phyloP scores from a whole-genome alignment of 805 yeast species.

The Saccharomycopsis olivae region DNA sequence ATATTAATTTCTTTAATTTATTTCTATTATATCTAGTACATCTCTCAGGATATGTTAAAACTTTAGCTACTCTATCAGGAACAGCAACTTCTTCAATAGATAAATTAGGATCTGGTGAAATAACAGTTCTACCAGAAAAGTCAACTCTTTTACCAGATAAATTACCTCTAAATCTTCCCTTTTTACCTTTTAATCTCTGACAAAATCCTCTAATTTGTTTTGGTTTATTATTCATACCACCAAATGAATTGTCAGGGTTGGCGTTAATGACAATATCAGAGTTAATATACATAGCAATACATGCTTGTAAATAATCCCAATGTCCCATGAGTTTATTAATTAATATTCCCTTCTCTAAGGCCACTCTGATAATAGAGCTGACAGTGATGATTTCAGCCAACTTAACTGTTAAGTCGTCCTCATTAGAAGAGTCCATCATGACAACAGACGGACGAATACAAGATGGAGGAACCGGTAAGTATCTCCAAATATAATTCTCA shows the following conservation, averaged over 20 bases:
- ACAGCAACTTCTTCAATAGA: constrained; percentile 96
- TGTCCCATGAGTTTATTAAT: constrained; percentile 94
- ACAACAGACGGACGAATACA: constrained; percentile 95
- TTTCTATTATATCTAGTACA: constrained; percentile 80
- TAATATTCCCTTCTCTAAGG: constrained; percentile 89
- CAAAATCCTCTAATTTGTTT: constrained; percentile 91
- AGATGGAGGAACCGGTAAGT: constrained; percentile 97
- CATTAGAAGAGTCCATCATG: constrained; percentile 87
- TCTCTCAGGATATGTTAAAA: constrained; percentile 90
- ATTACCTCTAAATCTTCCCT: constrained; percentile 98
- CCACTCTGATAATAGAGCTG: constrained; percentile 86
- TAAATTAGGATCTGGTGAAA: constrained; percentile 96
- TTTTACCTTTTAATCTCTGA: constrained; percentile 95
- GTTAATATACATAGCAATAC: constrained; percentile 95
- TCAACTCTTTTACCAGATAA: constrained; percentile 98
- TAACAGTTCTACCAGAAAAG: constrained; percentile 95
- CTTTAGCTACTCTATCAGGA: constrained; percentile 93
- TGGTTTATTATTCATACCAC: constrained; percentile 50
- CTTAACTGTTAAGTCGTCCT: constrained; percentile 94
- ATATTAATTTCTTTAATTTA: constrained; percentile 62
- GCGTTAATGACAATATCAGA: constrained; percentile 64
- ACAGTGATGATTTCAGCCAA: constrained; percentile 96
- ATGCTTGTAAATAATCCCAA: constrained; percentile 94
- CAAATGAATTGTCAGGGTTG: constrained; percentile 53
- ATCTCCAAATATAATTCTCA: constrained; percentile 94